Evolutionary conservation across 1,139 yeast genomes (phyloP).

Genomic region (Yamadazyma taylorii): DNA sequence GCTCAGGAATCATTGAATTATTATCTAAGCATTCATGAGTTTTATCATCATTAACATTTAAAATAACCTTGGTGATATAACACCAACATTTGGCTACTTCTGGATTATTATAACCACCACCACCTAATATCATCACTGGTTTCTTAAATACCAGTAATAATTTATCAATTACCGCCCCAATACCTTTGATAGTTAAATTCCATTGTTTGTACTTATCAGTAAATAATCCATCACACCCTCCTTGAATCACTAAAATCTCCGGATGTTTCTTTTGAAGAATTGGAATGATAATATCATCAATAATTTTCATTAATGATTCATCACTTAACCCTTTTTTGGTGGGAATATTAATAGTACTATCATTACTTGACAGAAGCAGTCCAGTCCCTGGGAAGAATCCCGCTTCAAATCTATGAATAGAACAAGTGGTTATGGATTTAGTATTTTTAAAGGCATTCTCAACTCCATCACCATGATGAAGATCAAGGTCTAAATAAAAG

Average conservation of each 20-base stretch:
- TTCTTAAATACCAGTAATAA: constrained; percentile 18
- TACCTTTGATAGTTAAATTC: constrained; percentile 62
- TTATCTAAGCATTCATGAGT: too few relatives aligned
- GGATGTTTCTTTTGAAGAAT: constrained; percentile 41
- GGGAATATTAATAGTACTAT: constrained; percentile 55
- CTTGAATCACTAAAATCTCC: constrained; percentile 58
- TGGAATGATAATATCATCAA: constrained; percentile 46
- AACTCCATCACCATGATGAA: constrained; percentile 84
- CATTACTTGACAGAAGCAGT: constrained; percentile 20
- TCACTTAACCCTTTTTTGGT: constrained; percentile 58
- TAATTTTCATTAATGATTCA: constrained; percentile 33
- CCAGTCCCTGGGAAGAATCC: constrained; percentile 84
- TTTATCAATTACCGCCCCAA: constrained; percentile 33
- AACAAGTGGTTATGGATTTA: constrained; percentile 57
- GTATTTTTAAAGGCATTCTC: constrained; percentile 63
- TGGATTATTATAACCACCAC: constrained; percentile 72
- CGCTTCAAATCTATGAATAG: constrained; percentile 61
- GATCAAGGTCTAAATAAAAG: constrained; percentile 67
- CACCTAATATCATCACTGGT: constrained; percentile 59
- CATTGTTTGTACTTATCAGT: constrained; percentile 61
- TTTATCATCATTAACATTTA: constrained; percentile 14
- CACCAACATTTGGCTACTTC: constrained; percentile 71
- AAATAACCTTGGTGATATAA: constrained; percentile 46
- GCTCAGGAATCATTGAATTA: constrained; percentile 53
- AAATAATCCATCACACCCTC: constrained; percentile 72